phyloP scores from a whole-genome alignment of 1,139 yeast genomes.

The Hyphopichia khmerensis region DNA sequence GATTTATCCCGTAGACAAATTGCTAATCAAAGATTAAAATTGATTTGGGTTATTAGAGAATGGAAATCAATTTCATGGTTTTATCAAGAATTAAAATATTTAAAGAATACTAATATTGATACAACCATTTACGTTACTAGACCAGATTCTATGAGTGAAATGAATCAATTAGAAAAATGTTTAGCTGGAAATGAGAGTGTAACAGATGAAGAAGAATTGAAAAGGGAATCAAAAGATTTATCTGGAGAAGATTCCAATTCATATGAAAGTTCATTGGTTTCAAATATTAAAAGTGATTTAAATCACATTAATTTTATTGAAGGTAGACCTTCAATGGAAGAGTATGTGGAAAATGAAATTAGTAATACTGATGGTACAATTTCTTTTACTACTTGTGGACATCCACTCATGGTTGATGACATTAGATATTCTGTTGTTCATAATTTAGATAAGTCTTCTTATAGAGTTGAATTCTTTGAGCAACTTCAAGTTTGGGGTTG shows the following conservation, averaged over 20 bases:
- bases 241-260: background rate
- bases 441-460: conserved; percentile 10
- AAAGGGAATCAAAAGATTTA: background rate
- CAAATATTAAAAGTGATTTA: conserved; percentile 16
- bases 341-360: conserved; percentile 31
- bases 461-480: conserved; percentile 22
- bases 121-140: conserved; percentile 35
- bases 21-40: conserved; percentile 23
- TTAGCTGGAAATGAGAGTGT: background rate
- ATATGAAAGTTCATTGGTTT: background rate
- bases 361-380: conserved; percentile 27
- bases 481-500: conserved; percentile 14
- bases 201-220: background rate
- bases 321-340: conserved; percentile 38
- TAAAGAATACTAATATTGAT: conserved; percentile 30
- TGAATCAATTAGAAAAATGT: conserved; percentile 3
- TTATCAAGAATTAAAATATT: conserved; percentile 20
- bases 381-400: conserved; percentile 41
- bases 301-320: conserved; percentile 39
- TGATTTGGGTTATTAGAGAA: conserved; percentile 51
- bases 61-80: conserved; percentile 34
- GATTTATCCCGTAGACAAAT: conserved; percentile 13
- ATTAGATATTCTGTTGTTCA: conserved; percentile 21
- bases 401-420: conserved; percentile 40
- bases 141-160: conserved; percentile 4